Evolutionary conservation across 2,329 filamentous ascomycete genomes (phyloP).

Genomic region (Microcyclosporella mali): DNA sequence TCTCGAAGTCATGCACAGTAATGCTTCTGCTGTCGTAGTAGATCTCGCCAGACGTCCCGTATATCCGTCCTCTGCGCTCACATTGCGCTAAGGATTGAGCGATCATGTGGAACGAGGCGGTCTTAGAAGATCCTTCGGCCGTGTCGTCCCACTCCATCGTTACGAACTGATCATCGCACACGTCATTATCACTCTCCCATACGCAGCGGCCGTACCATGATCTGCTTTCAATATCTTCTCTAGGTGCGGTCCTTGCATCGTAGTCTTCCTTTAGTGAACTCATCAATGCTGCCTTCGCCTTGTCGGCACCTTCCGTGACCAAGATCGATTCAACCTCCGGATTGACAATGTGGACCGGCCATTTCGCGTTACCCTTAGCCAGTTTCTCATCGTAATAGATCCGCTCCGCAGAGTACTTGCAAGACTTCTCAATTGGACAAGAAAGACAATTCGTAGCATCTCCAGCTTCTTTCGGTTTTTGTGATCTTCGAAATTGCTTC

Average conservation of each 20-base stretch:
- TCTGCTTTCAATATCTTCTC: slow-evolving; percentile 43
- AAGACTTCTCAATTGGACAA: slow-evolving; percentile 67
- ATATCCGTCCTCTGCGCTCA: slow-evolving; percentile 75
- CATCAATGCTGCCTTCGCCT: slow-evolving; percentile 49
- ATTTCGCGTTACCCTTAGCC: slow-evolving; percentile 59
- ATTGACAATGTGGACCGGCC: slow-evolving; percentile 85
- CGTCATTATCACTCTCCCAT: slow-evolving; percentile 86
- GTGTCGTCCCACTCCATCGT: slow-evolving; percentile 83
- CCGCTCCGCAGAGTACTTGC: slow-evolving; percentile 77
- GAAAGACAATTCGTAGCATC: slow-evolving; percentile 78
- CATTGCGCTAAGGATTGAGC: slow-evolving; percentile 84
- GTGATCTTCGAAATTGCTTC: slow-evolving; percentile 67
- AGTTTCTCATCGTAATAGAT: slow-evolving; percentile 71
- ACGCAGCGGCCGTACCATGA: slow-evolving; percentile 91
- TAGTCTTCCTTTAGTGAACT: slow-evolving; percentile 50
- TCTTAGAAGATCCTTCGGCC: slow-evolving; percentile 55
- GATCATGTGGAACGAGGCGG: slow-evolving; percentile 88
- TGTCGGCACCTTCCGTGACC: slow-evolving; percentile 38
- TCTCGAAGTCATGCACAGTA: slow-evolving; percentile 65
- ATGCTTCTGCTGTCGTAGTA: slow-evolving; percentile 76
- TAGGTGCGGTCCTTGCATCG: slow-evolving; percentile 45
- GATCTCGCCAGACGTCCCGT: slow-evolving; percentile 81
- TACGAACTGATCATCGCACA: slow-evolving; percentile 87
- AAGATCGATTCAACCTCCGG: slow-evolving; percentile 82
- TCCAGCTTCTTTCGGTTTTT: slow-evolving; percentile 71